Conservation (phyloP, 2,329 filamentous ascomycete genomes). For the Colletotrichum filicis region DNA sequence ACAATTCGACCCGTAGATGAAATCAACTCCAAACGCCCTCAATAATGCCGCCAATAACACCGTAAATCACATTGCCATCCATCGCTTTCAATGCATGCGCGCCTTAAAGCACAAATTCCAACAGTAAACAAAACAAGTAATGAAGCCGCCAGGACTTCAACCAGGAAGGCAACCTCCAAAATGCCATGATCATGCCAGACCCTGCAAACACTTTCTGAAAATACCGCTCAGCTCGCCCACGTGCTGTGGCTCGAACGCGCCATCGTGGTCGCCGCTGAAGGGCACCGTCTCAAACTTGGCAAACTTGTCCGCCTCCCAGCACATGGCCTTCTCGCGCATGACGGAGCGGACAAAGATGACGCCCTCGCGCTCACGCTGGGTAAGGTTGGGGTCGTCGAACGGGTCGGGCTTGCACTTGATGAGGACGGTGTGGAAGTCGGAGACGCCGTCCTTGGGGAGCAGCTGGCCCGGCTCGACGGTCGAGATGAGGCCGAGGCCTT, state of each 20-base stretch:
- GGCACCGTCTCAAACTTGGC: slow-evolving; percentile 37
- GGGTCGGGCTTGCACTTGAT: slow-evolving; percentile 36
- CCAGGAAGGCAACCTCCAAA: neutral
- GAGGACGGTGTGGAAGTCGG: slow-evolving; percentile 38
- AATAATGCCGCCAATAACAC: neutral
- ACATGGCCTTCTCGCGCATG: slow-evolving; percentile 38
- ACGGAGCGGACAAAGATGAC: slow-evolving; percentile 31
- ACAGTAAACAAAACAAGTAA: neutral
- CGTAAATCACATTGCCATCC: neutral
- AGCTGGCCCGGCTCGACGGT: slow-evolving; percentile 14
- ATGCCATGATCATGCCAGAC: slow-evolving; percentile 14
- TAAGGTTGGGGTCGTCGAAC: neutral
- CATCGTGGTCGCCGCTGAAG: slow-evolving; percentile 39
- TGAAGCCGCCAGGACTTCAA: neutral
- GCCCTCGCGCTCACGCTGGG: slow-evolving; percentile 17
- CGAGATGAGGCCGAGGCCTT: slow-evolving; percentile 37
- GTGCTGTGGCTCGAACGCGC: slow-evolving; percentile 37
- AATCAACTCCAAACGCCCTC: neutral
- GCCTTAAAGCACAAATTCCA: neutral
- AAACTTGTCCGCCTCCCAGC: slow-evolving; percentile 37
- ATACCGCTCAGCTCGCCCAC: slow-evolving; percentile 39
- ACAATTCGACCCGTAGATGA: neutral
- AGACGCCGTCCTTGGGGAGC: slow-evolving; percentile 22
- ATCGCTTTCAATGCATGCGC: neutral
- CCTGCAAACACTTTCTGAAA: slow-evolving; percentile 35